Conservation (phyloP, 2,329 filamentous ascomycete genomes). For the Helminthosporium solani region DNA sequence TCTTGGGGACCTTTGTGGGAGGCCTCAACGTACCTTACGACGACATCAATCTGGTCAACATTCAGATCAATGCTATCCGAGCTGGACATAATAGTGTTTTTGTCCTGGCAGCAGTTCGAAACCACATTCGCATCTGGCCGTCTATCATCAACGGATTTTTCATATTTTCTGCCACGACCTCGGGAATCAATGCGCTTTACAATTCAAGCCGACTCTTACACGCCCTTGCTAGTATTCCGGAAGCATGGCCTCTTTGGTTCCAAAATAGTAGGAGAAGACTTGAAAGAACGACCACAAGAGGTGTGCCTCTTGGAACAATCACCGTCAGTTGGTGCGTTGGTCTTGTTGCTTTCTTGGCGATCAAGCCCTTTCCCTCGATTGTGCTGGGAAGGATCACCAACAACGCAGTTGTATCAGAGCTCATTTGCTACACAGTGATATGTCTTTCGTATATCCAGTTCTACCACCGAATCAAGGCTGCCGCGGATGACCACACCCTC, state of each 20-base stretch:
- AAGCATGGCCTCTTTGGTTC: constrained; percentile 43
- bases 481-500: constrained; percentile 24
- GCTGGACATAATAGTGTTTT: constrained; percentile 42
- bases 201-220: constrained; percentile 47
- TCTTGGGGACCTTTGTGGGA: constrained; percentile 45
- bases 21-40: constrained; percentile 47
- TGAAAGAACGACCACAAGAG: constrained; percentile 38
- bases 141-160: constrained; percentile 50
- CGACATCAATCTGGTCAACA: constrained; percentile 35
- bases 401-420: constrained; percentile 39
- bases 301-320: constrained; percentile 45
- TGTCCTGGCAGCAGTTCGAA: constrained; percentile 46
- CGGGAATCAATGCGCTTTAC: constrained; percentile 47
- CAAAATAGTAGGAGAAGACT: constrained; percentile 36
- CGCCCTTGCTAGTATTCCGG: constrained; percentile 45
- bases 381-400: constrained; percentile 39
- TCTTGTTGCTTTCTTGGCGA: constrained; percentile 41
- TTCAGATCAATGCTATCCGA: constrained; percentile 26
- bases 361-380: constrained; percentile 25
- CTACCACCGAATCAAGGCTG: constrained; percentile 28
- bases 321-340: constrained; percentile 42
- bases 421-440: constrained; percentile 41
- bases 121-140: constrained; percentile 41
- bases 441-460: constrained; percentile 39
- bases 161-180: constrained; percentile 48